A percentile compares a stretch with the other conserved stretches of the same genome.
Conservation (phyloP, 108 stramenopile species). For the Cyclotella sp. region DNA sequence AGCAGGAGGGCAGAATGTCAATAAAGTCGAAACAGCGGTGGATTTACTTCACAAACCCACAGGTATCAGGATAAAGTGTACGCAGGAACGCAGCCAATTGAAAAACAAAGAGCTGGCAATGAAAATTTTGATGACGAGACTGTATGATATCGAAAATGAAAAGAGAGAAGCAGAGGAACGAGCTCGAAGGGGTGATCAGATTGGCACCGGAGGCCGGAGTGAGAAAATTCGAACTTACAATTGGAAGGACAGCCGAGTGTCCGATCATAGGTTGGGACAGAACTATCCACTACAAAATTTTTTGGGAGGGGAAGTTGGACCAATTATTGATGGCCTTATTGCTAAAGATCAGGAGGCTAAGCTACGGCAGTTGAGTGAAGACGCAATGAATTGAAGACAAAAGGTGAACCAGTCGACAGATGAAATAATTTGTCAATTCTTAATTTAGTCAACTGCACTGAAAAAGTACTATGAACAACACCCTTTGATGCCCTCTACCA, state of each 20-base stretch:
- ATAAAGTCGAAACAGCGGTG: conserved; percentile 98
- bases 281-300: conserved; percentile 82
- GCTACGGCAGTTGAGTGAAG: conserved; percentile 58
- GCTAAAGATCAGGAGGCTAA: conserved; percentile 88
- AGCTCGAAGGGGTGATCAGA: conserved; percentile 80
- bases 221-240: conserved; percentile 99
- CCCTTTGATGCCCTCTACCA: too few relatives aligned
- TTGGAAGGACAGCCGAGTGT: conserved; percentile 95
- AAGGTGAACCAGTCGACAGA: too few relatives aligned
- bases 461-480: too few relatives aligned
- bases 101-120: conserved; percentile 96
- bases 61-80: conserved; percentile 95
- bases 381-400: conserved; percentile 25
- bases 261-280: conserved; percentile 93
- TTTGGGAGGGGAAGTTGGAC: conserved; percentile 79
- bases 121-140: conserved; percentile 88
- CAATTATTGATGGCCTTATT: conserved; percentile 80
- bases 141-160: conserved; percentile 88
- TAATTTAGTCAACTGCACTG: too few relatives aligned
- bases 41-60: conserved; percentile 96
- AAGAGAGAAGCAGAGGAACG: conserved; percentile 85
- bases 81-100: conserved; percentile 96
- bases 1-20: conserved; percentile 99
- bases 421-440: too few relatives aligned
- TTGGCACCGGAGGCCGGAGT: conserved; percentile 93